Evolutionary conservation across 176 grass and related monocot genomes (phyloP), one percentile per base, ranked within the genome.

Genomic region (Lolium rigidum): DNA sequence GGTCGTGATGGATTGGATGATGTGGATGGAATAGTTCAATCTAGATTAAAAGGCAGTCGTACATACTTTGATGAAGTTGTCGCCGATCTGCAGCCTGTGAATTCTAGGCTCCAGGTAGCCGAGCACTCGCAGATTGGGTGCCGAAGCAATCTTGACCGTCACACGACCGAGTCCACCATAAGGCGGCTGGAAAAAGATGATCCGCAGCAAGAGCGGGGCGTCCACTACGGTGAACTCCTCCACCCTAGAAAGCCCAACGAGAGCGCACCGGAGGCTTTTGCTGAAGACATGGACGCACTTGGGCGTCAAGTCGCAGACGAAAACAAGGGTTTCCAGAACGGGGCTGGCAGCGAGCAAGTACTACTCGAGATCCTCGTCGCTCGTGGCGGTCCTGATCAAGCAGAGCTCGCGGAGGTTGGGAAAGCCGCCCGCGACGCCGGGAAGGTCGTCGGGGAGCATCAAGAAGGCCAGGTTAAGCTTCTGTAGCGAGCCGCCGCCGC

Each of bases 221-320:
- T 81, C 69, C 17, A 76, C 59, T 13, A 79, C 15, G 43, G n/a
- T 14, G 12, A 24, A 74, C 54, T 50, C 48, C 48, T 50, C 48
- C 48, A 50, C 10, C 48, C 9, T 13, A 9, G 54, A 51, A 10
- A 18, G 0, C 78, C 61, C 76, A 10, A 82, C n/a, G 22, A 86
- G 59, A 48, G 77, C 18, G 83, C 83, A 69, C 38, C 31, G 60
- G 21, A 90, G 67, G 38, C 58, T 77, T 28, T 43, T 77, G n/a
- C 21, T 28, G 5, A 18, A 2, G 5, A 90, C 6, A 46, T 4
- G 77, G 78, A 82, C 58, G 4, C 18, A 9, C 43, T 47, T 1
- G 44, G 44, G 44, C 44, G 7, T 47, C 5, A 7, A 47, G 44
- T 43, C 15, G 41, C 26, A 38, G 37, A 70, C 17, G 68, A 70